Evolutionary conservation across 768 basidiomycete species (phyloP), one percentile per base, ranked within the genome.

Genomic region (Lentinula aciculospora): DNA sequence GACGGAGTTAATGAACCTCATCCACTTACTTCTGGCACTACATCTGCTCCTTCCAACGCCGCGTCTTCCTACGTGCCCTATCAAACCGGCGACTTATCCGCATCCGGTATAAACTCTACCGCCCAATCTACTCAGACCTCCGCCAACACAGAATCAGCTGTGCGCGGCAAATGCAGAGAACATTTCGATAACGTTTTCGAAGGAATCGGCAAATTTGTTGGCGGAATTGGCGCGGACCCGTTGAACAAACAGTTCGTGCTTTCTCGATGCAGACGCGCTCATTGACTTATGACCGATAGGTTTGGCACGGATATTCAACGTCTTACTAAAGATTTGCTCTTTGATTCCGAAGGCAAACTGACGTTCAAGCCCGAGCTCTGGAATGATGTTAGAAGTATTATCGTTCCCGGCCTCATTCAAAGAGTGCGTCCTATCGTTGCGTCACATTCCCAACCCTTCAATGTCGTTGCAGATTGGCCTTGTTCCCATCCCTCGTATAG

Each of bases 401-500:
- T 98, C 58, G 64, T 96, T 0, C 95, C 96, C 6, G 73, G 80
- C 5, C 70, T 96, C 36, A 83, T 94, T 63, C 79, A 88, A 36
- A 79, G 88, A 74, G 85, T 94, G 62, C 54, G 79, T 40, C 1
- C 2, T 58, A 48, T 27, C 28, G 15, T 40, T 39, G 9, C 23
- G 53, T 9, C 55, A 8, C 25, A 29, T 13, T 13, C 45, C 32
- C 36, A 13, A 60, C 15, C 58, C 42, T 29, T 25, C 23, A 23
- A 54, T 29, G 12, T 42, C 8, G 10, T 13, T 25, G 2, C 27
- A 89, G 83, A 76, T 88, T 50, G 88, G 87, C 21, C 88, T 92
- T 64, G 67, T 95, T 56, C 94, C 94, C 6, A 95, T 98, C 62
- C 96, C 96, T 0, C 87, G 94, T 34, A 84, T 94, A 67, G 95